Base-by-base conservation (phyloP, 192 early-diverging fungal species). In the Backusella tuberculispora region DNA sequence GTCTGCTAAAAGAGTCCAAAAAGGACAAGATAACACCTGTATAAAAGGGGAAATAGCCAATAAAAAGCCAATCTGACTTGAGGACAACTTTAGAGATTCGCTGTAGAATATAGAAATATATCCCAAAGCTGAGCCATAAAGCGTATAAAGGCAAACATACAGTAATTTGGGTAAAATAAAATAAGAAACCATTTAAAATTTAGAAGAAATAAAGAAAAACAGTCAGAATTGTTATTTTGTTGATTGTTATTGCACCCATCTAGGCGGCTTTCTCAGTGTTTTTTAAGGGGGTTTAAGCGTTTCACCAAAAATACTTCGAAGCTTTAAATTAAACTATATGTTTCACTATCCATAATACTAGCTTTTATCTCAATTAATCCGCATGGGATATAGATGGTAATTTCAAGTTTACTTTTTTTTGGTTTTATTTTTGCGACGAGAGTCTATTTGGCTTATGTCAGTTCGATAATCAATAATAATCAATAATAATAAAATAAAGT, bases 11-110 rank as follows among this genome's bases (percentile, higher is more conserved):
- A 69, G 56, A 5, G 80, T 78, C 80, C 80, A 81, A 13, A 81
- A 56, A 15, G 80, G 80, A 63, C 80, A 81, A 45, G 77, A 74
- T 24, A 81, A 7, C 24, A 71, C 73, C 21, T 78, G 71, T 42
- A 81, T 66, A 69, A 81, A 81, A 7, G 80, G 80, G 1, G 80
- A 77, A 21, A 81, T 71, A 26, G 80, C 73, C 34, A 81, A 65
- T n/a, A 81, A 43, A 63, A 73, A 12, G 0, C 80, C 80, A 48
- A 81, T 78, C 29, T 81, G 69, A 46, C 66, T 66, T 13, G 77
- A 73, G 6, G 64, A 66, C 17, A 81, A 50, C 29, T 63, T 41
- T n/a, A 81, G 53, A 0, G 53, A 37, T n/a, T 47, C 42, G 29
- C 68, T 56, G 56, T 81, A 81, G 45, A 78, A 81, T 29, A 81